These are phyloP conservation scores for Triglochin maritima DNA, from an alignment of 106 monocot genomes.

Conservation along the genomic window DNA sequence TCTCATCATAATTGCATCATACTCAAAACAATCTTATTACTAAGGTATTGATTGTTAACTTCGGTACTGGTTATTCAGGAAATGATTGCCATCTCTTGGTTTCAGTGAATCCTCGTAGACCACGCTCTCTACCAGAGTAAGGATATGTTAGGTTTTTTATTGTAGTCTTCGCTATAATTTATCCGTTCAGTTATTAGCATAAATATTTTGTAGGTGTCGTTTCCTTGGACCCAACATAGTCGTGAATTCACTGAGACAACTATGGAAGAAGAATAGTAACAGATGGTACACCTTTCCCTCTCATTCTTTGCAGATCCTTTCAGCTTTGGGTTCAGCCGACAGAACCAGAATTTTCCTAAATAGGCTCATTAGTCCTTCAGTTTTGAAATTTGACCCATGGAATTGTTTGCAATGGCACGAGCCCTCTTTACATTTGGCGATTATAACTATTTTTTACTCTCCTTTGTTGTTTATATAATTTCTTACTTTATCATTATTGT, in stretches of 20 bases:
- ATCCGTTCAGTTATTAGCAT: background rate
- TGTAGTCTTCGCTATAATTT: background rate
- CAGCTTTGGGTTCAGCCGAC: too few species aligned
- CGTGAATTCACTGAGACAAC: conserved; percentile 15
- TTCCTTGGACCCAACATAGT: conserved; percentile 23
- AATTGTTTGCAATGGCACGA: too few species aligned
- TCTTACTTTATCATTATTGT: too few species aligned
- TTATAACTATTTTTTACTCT: too few species aligned
- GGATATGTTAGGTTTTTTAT: background rate
- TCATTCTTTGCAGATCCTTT: background rate
- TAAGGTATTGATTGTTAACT: too few species aligned
- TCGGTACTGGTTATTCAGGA: conserved; percentile 15
- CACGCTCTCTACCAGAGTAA: conserved; percentile 36
- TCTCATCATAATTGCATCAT: background rate
- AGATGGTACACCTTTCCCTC: conserved; percentile 17
- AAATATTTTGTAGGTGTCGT: conserved; percentile 9
- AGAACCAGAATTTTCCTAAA: too few species aligned
- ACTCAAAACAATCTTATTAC: too few species aligned
- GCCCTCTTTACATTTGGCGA: too few species aligned
- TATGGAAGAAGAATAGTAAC: conserved; percentile 29
- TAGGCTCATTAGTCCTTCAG: too few species aligned
- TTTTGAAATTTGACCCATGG: too few species aligned
- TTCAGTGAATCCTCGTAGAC: conserved; percentile 16
- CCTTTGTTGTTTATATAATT: too few species aligned
- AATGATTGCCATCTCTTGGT: conserved; percentile 27